These are phyloP conservation scores for barley (Hordeum vulgare) DNA, from an alignment of 176 grass and related monocot genomes.

Conservation along the genomic window DNA sequence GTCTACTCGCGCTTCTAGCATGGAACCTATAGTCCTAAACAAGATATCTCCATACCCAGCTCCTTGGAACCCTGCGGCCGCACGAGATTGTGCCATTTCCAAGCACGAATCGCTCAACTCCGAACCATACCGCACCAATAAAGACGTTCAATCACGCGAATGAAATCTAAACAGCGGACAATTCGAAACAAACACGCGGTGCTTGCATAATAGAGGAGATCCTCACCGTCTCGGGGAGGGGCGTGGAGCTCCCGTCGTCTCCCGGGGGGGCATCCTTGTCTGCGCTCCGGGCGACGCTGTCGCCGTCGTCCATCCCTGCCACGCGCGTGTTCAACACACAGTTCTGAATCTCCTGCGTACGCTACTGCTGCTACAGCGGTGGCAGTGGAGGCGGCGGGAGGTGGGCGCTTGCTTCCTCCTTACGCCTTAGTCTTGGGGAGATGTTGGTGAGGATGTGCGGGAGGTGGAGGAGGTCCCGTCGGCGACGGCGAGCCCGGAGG, in stretches of 20 bases:
- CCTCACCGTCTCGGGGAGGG: slow-evolving; percentile 72
- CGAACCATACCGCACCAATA: background rate
- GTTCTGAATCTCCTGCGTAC: slow-evolving; percentile 4
- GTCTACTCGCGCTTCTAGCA: background rate
- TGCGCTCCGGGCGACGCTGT: slow-evolving; percentile 42
- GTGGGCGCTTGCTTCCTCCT: background rate
- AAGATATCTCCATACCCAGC: background rate
- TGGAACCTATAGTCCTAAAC: background rate
- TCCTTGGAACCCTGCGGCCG: background rate
- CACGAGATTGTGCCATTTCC: background rate
- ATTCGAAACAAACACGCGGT: background rate
- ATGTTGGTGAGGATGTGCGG: background rate
- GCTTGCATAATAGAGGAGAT: background rate
- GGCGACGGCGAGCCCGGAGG: background rate
- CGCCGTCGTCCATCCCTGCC: slow-evolving; percentile 56
- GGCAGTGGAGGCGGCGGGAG: background rate
- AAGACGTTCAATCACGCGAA: background rate
- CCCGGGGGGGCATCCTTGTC: slow-evolving; percentile 45
- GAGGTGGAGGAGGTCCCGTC: background rate
- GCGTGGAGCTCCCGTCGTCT: slow-evolving; percentile 51
- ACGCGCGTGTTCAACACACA: background rate
- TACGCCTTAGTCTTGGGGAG: background rate
- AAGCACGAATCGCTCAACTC: background rate
- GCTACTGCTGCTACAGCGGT: background rate
- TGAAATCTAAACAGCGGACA: background rate